phyloP scores from a whole-genome alignment of 305 asterid species.

The Withania somnifera region DNA sequence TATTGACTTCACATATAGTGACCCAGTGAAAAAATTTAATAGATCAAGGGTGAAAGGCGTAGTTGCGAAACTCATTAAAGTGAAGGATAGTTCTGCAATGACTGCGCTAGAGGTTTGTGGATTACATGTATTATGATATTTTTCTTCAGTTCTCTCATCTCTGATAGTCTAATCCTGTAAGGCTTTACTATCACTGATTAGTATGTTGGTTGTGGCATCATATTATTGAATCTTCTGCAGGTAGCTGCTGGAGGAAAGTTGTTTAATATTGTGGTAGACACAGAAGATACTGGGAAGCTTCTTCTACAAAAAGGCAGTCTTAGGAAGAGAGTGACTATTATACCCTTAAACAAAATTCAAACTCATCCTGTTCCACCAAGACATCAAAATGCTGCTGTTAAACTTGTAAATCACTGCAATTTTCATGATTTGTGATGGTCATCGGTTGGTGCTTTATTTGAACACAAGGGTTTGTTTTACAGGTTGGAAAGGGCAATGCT shows the following conservation, averaged over 20 bases:
- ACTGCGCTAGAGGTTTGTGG: constrained; percentile 80
- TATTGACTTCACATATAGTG: constrained; percentile 62
- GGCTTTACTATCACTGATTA: not conserved
- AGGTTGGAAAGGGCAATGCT: constrained; percentile 97
- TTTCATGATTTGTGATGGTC: not conserved
- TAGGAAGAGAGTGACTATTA: constrained; percentile 84
- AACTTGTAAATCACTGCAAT: constrained; percentile 39
- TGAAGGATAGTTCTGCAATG: constrained; percentile 74
- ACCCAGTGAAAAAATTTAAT: constrained; percentile 74
- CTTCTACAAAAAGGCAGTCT: constrained; percentile 81
- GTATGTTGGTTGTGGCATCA: constrained; percentile 2
- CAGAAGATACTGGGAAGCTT: constrained; percentile 76
- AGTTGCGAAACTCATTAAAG: constrained; percentile 84
- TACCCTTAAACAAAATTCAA: constrained; percentile 88
- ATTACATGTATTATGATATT: constrained; percentile 7
- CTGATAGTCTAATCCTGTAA: not conserved
- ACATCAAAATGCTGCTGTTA: constrained; percentile 58
- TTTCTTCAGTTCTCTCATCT: not conserved
- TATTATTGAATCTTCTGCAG: constrained; percentile 29
- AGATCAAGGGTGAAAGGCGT: constrained; percentile 89
- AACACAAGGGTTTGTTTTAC: constrained; percentile 11
- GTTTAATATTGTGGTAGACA: constrained; percentile 83
- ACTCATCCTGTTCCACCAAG: constrained; percentile 50
- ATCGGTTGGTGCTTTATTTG: not conserved
- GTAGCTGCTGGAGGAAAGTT: constrained; percentile 98